Evolutionary conservation across 805 yeast species (phyloP).

Genomic region (Helenozyma rhizophorensis): DNA sequence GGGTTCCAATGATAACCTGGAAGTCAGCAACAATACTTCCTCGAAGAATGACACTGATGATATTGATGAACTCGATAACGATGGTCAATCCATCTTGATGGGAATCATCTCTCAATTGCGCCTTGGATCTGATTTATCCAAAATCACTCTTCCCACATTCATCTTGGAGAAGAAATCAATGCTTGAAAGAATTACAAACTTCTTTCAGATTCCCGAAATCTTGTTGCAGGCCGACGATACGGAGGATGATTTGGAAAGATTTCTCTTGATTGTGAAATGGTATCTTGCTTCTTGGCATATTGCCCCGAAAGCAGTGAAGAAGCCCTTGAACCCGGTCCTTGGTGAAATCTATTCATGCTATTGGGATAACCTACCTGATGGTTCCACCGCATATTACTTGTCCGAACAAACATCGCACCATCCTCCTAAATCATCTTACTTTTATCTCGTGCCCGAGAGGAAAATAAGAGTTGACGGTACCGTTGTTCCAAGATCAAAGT

Average conservation of each 20-base stretch:
- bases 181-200: conserved; percentile 93
- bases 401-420: conserved; percentile 97
- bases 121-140: conserved; percentile 85
- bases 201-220: conserved; percentile 73
- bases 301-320: conserved; percentile 97
- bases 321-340: conserved; percentile 90
- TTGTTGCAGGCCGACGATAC: conserved; percentile 63
- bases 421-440: conserved; percentile 96
- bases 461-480: conserved; percentile 86
- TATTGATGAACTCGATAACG: conserved; percentile 87
- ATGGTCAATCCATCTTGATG: conserved; percentile 80
- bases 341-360: conserved; percentile 90
- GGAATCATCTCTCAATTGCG: conserved; percentile 88
- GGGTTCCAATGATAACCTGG: conserved; percentile 26
- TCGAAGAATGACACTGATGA: conserved; percentile 36
- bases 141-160: conserved; percentile 93
- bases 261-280: conserved; percentile 76
- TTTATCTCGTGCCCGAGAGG: conserved; percentile 77
- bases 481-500: conserved; percentile 80
- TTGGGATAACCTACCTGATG: conserved; percentile 80
- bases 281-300: conserved; percentile 96
- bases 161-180: conserved; percentile 91
- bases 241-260: conserved; percentile 60
- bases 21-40: not conserved
- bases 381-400: conserved; percentile 69